These are phyloP conservation scores for Cryptococcus sp. DNA, from an alignment of 1,284 basidiomycete genomes.

Conservation along the genomic window DNA sequence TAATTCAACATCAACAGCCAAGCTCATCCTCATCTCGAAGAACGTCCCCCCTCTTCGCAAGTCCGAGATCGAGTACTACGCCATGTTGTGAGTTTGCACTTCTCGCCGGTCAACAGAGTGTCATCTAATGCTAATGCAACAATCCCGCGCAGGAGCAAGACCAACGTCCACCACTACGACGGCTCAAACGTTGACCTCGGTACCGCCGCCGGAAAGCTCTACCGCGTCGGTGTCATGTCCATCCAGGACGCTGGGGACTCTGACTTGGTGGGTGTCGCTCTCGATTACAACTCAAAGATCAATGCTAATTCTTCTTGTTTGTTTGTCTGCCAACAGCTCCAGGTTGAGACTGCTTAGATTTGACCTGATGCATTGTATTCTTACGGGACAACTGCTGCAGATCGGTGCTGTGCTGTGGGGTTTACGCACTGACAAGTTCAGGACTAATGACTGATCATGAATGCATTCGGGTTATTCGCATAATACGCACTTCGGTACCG, in stretches of 20 bases:
- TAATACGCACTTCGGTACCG: conserved; percentile 37
- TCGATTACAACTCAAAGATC: not conserved
- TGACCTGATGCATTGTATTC: conserved; percentile 43
- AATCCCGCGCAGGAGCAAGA: conserved; percentile 67
- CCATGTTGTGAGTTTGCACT: conserved; percentile 74
- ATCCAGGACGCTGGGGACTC: conserved; percentile 96
- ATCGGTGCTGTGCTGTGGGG: not conserved
- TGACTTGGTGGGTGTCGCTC: conserved; percentile 65
- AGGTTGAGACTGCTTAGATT: conserved; percentile 44
- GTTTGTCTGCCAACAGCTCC: conserved; percentile 29
- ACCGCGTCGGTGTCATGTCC: conserved; percentile 99
- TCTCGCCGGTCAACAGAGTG: not conserved
- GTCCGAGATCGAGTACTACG: conserved; percentile 99
- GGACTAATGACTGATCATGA: not conserved
- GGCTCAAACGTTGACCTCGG: conserved; percentile 98
- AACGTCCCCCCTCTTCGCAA: conserved; percentile 99
- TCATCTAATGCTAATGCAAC: not conserved
- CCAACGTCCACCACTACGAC: conserved; percentile 92
- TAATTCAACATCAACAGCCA: conserved; percentile 62
- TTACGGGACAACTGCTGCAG: conserved; percentile 18
- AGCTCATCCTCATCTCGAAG: conserved; percentile 97
- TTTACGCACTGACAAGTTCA: not conserved
- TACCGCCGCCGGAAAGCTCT: conserved; percentile 98
- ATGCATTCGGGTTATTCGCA: conserved; percentile 24
- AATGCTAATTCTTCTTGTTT: not conserved